A percentile compares a stretch with the other conserved stretches of the same genome.
These are phyloP conservation scores for Clavaria fumosa DNA, from an alignment of 768 basidiomycete genomes.

Conservation along the genomic window DNA sequence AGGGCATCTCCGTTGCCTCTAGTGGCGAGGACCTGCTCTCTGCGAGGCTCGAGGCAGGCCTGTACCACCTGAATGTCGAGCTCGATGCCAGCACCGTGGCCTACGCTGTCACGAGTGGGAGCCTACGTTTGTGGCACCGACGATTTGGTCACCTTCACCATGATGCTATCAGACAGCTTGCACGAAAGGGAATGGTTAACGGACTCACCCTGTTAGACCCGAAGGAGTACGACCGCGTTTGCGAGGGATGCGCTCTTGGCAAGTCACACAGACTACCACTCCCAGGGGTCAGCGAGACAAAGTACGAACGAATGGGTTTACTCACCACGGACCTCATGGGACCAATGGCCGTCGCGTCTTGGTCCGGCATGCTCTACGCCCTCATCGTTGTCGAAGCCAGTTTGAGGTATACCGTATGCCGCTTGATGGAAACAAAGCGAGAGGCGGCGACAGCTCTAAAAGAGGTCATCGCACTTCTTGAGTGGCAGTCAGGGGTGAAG, in stretches of 20 bases:
- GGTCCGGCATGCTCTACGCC: not conserved
- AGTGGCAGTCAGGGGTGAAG: slow-evolving; percentile 10
- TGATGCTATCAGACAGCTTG: slow-evolving; percentile 10
- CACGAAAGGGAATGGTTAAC: slow-evolving; percentile 11
- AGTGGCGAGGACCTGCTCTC: no score
- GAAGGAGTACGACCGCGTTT: slow-evolving; percentile 11
- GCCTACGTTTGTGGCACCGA: slow-evolving; percentile 13
- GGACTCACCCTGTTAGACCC: slow-evolving; percentile 13
- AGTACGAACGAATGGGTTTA: slow-evolving; percentile 12
- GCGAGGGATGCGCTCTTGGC: slow-evolving; percentile 15
- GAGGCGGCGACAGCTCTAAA: slow-evolving; percentile 6
- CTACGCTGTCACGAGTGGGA: slow-evolving; percentile 3
- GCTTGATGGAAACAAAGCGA: slow-evolving; percentile 7
- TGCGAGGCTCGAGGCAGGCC: no score
- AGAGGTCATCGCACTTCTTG: slow-evolving; percentile 8
- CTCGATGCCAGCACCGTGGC: no score
- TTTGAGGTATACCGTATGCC: not conserved
- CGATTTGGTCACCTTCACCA: slow-evolving; percentile 15
- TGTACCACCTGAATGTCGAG: no score
- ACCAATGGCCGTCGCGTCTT: slow-evolving; percentile 4
- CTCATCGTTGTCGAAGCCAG: slow-evolving; percentile 3
- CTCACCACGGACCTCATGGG: no score
- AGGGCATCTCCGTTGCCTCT: slow-evolving; percentile 1
- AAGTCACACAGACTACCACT: slow-evolving; percentile 15
- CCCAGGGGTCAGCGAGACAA: slow-evolving; percentile 13